Evolutionary conservation across 2,329 filamentous ascomycete genomes (phyloP).

Genomic region (Penicillium sp.): DNA sequence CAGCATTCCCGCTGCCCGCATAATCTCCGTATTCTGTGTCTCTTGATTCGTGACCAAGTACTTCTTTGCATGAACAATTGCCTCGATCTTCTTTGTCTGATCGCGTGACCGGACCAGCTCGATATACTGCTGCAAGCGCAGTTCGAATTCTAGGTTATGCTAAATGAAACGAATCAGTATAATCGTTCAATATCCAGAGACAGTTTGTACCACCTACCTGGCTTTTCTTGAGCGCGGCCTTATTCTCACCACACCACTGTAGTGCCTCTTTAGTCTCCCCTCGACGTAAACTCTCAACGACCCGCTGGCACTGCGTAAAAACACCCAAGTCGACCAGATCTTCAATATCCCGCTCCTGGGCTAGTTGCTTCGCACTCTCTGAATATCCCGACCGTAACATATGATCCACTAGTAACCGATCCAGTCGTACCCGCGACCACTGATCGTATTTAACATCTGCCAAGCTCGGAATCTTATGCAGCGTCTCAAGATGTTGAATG

Average conservation of each 20-base stretch:
- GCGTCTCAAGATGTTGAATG: constrained; percentile 76
- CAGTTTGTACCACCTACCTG: constrained; percentile 59
- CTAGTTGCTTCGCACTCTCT: constrained; percentile 75
- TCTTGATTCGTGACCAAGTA: constrained; percentile 73
- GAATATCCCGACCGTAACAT: constrained; percentile 82
- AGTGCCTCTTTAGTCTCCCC: constrained; percentile 78
- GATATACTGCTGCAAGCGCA: constrained; percentile 92
- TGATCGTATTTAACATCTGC: constrained; percentile 92
- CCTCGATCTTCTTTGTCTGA: constrained; percentile 70
- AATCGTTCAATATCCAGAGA: background rate
- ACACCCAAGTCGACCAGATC: constrained; percentile 87
- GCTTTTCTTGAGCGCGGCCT: constrained; percentile 86
- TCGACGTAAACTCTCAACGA: constrained; percentile 72
- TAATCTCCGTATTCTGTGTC: constrained; percentile 69
- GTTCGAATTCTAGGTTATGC: constrained; percentile 76
- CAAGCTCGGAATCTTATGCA: constrained; percentile 78
- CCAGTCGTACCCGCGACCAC: constrained; percentile 81
- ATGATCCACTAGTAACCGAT: constrained; percentile 90
- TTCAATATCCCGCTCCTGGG: constrained; percentile 73
- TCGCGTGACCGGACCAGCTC: constrained; percentile 77
- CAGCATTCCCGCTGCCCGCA: constrained; percentile 77
- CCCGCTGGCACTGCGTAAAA: constrained; percentile 79
- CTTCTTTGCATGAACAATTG: constrained; percentile 80
- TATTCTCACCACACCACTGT: constrained; percentile 91
- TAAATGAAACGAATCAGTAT: background rate